Percentiles rank a stretch among this genome's conserved stretches.
Conservation (phyloP, 805 yeast species). For the Wickerhamia fluorescens region DNA sequence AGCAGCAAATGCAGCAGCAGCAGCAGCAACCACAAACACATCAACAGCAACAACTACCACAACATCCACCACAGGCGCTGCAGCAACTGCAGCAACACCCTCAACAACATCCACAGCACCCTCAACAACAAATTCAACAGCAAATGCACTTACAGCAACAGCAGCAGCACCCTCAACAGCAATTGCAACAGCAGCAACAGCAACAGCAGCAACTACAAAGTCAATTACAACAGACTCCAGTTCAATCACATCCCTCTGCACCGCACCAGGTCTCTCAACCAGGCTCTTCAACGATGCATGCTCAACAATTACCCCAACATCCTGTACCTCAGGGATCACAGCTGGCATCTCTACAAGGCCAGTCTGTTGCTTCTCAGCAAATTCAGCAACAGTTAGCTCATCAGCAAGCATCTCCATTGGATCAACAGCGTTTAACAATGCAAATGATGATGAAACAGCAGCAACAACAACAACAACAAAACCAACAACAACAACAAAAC, state of each 20-base stretch:
- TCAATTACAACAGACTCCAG: constrained; percentile 15
- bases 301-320: neutral
- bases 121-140: constrained; percentile 11
- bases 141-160: constrained; percentile 13
- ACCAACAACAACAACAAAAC: constrained; percentile 17
- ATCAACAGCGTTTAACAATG: constrained; percentile 16
- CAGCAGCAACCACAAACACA: constrained; percentile 8
- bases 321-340: too few relatives aligned
- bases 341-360: too few relatives aligned
- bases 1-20: constrained; percentile 7
- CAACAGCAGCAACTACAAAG: constrained; percentile 21
- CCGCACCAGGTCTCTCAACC: constrained; percentile 4
- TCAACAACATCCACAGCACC: constrained; percentile 7
- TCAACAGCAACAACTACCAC: constrained; percentile 7
- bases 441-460: constrained; percentile 20
- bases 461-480: constrained; percentile 15
- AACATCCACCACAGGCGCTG: constrained; percentile 9
- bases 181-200: constrained; percentile 11
- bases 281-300: neutral
- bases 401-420: too few relatives aligned
- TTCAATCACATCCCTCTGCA: constrained; percentile 6
- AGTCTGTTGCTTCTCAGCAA: too few relatives aligned
- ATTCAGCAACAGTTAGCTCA: too few relatives aligned
- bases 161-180: constrained; percentile 13
- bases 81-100: constrained; percentile 5